phyloP scores from a whole-genome alignment of 2,329 filamentous ascomycete genomes.

The Verticillium zaregamsianum region DNA sequence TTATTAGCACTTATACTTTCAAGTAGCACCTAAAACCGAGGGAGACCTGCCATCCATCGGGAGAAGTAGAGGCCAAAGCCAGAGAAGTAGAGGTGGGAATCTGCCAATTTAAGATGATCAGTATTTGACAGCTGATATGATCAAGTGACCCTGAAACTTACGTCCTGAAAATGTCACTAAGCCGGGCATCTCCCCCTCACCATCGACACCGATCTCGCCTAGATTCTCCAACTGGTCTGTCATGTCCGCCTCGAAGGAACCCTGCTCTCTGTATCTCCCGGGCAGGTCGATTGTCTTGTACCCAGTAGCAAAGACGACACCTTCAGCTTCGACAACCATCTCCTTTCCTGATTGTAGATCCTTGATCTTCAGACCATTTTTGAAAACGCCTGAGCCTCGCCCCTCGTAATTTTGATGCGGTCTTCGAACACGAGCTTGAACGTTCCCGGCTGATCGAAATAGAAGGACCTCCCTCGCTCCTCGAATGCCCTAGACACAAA shows the following conservation, averaged over 20 bases:
- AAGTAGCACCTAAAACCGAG: fast-evolving
- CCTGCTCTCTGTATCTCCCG: conserved; percentile 15
- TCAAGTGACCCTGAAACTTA: neutral
- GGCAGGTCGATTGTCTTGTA: conserved; percentile 32
- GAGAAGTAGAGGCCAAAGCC: neutral
- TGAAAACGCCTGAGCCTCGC: conserved; percentile 22
- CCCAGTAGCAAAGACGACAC: conserved; percentile 39
- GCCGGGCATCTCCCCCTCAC: conserved; percentile 6
- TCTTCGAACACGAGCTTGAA: conserved; percentile 30
- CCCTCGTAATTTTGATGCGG: conserved; percentile 29
- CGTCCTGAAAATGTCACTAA: conserved; percentile 5
- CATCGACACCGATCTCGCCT: neutral
- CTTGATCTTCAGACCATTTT: conserved; percentile 17
- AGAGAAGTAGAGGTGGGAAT: conserved; percentile 8
- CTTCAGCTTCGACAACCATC: conserved; percentile 27
- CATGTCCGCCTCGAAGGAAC: conserved; percentile 5
- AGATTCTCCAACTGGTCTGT: conserved; percentile 6
- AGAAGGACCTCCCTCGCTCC: conserved; percentile 14
- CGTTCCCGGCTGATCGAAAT: conserved; percentile 32
- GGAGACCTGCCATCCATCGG: conserved; percentile 2
- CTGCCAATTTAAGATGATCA: neutral
- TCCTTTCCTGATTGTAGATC: conserved; percentile 18
- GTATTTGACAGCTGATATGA: no score
- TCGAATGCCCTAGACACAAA: neutral
- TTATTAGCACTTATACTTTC: neutral